These are phyloP conservation scores for Acanthamoeba royreba DNA, from an alignment of 208 protist genomes.

Conservation along the genomic window DNA sequence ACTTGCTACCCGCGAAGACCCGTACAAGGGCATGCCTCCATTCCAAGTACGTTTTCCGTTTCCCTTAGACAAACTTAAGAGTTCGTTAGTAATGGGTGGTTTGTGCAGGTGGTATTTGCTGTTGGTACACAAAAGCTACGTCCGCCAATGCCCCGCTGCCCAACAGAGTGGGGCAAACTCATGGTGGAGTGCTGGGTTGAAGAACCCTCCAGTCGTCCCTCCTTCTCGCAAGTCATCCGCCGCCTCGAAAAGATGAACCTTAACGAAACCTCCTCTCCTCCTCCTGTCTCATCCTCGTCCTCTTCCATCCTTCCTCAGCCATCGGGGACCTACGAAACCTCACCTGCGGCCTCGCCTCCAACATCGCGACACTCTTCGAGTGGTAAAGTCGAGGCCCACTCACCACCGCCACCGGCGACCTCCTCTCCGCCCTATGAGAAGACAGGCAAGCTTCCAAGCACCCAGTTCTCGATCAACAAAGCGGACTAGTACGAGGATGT, in stretches of 20 bases:
- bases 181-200: not conserved
- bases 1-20: slow-evolving; percentile 1
- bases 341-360: not conserved
- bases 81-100: not conserved
- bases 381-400: not conserved
- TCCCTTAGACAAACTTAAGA: not conserved
- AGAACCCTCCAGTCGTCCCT: not conserved
- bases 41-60: not conserved
- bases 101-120: not conserved
- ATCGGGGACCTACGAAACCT: too few relatives aligned
- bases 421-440: not conserved
- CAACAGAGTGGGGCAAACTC: not conserved
- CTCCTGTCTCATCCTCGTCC: not conserved
- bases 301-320: not conserved
- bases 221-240: not conserved
- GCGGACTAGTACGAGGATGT: too few relatives aligned
- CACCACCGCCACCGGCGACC: not conserved
- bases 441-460: too few relatives aligned
- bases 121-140: slow-evolving; percentile 17
- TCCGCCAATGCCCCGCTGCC: not conserved
- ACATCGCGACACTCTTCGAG: not conserved
- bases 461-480: not conserved
- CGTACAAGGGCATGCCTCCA: not conserved
- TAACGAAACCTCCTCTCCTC: not conserved
- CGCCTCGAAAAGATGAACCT: not conserved